These are phyloP conservation scores for Penicillium sp. DNA, from an alignment of 2,329 filamentous ascomycete genomes.

Conservation along the genomic window DNA sequence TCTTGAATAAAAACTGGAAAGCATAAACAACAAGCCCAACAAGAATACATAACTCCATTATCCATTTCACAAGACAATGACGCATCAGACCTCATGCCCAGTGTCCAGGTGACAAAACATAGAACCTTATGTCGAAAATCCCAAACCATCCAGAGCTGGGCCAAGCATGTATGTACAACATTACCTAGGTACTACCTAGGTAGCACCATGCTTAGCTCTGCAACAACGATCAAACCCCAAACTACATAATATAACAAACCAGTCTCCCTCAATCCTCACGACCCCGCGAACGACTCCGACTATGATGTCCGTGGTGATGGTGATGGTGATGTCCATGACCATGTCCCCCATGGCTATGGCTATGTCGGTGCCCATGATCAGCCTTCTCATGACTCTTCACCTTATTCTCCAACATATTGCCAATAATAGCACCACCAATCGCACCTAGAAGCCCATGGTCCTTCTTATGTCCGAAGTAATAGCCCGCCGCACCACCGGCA, in stretches of 20 bases:
- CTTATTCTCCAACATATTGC: conserved; percentile 53
- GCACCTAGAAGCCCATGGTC: conserved; percentile 56
- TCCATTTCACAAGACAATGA: not conserved
- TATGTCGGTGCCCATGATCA: conserved; percentile 15
- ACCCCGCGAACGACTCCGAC: conserved; percentile 16
- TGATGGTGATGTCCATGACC: conserved; percentile 23
- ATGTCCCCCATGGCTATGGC: conserved; percentile 10
- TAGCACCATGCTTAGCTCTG: not conserved
- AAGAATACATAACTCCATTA: not conserved
- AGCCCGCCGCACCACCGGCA: conserved; percentile 54
- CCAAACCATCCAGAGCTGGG: not conserved
- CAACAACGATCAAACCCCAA: not conserved
- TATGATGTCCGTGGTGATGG: conserved; percentile 16
- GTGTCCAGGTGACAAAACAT: not conserved
- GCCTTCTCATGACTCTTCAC: conserved; percentile 43
- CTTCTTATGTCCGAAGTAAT: conserved; percentile 52
- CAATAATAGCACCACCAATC: conserved; percentile 53
- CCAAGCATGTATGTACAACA: not conserved
- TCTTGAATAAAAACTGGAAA: not conserved
- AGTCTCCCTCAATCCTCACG: conserved; percentile 2
- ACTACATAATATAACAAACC: not conserved
- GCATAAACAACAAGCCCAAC: not conserved
- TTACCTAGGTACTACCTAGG: not conserved
- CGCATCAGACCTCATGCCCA: too few relatives aligned
- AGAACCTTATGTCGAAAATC: not conserved